Conservation (phyloP, 148 eudicot species). For the Diospyros kaki region DNA sequence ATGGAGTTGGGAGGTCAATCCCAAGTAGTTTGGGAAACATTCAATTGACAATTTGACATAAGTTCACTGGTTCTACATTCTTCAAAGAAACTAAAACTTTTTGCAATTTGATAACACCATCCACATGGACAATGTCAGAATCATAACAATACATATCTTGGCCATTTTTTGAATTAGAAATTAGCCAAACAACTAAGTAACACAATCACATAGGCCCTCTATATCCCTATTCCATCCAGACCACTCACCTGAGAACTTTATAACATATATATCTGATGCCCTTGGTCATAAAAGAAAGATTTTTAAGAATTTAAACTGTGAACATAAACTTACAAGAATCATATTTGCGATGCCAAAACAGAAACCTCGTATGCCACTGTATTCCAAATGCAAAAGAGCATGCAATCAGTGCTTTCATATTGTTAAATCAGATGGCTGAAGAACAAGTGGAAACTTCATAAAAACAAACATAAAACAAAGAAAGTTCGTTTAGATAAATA, state of each 20-base stretch:
- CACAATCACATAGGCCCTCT: neutral
- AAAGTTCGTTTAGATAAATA: neutral
- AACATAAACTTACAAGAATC: constrained; percentile 79
- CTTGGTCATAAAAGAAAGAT: neutral
- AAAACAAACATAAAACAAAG: neutral
- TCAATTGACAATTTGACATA: too few relatives aligned
- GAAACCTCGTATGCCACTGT: constrained; percentile 92
- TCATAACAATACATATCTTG: too few relatives aligned
- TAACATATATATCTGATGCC: neutral
- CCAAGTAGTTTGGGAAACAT: too few relatives aligned
- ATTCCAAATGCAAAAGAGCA: constrained; percentile 27
- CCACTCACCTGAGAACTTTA: neutral
- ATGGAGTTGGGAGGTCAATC: too few relatives aligned
- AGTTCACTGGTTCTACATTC: too few relatives aligned
- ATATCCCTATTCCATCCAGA: neutral
- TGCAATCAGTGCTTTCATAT: constrained; percentile 19
- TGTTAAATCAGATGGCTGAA: constrained; percentile 1
- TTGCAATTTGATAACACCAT: too few relatives aligned
- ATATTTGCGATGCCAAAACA: constrained; percentile 93
- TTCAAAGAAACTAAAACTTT: too few relatives aligned
- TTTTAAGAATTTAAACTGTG: neutral
- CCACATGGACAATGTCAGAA: too few relatives aligned
- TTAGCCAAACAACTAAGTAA: neutral
- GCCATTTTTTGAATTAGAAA: neutral
- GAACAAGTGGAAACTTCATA: neutral